Percentiles rank a stretch among this genome's conserved stretches.
Evolutionary conservation across 148 eudicot species (phyloP).

Genomic region (Chenopodium suecicum): DNA sequence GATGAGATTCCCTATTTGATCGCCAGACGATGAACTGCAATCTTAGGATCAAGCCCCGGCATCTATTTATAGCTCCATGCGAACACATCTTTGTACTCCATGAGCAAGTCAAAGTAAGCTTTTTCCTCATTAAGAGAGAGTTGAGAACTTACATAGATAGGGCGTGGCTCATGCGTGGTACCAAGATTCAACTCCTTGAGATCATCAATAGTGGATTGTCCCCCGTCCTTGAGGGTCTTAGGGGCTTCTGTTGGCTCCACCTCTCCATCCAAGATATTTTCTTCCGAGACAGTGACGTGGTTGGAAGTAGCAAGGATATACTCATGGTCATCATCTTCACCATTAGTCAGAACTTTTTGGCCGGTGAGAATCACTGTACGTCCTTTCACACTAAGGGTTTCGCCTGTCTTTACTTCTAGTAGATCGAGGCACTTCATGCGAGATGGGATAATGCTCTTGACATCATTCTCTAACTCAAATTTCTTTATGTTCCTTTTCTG

Average conservation of each 20-base stretch:
- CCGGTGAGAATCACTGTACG: not conserved
- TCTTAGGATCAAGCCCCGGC: too few relatives aligned
- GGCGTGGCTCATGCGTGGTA: not conserved
- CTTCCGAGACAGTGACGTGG: not conserved
- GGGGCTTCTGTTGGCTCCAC: not conserved
- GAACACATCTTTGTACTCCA: not conserved
- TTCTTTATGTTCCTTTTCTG: not conserved
- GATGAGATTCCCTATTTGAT: too few relatives aligned
- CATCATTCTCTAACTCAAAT: not conserved
- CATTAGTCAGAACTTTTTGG: not conserved
- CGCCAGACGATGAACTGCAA: too few relatives aligned
- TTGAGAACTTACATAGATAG: not conserved
- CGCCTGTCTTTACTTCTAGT: not conserved
- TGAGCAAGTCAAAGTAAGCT: not conserved
- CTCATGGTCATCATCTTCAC: not conserved
- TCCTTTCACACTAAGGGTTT: not conserved
- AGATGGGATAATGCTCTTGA: not conserved
- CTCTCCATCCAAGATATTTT: not conserved
- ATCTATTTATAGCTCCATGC: constrained; percentile 15
- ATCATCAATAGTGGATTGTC: constrained; percentile 5
- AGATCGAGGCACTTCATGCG: not conserved
- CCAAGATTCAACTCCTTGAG: not conserved
- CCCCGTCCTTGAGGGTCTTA: constrained; percentile 1
- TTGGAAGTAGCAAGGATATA: not conserved
- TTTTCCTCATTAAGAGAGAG: not conserved